A percentile compares a stretch with the other conserved stretches of the same genome.
These are phyloP conservation scores for Scedosporium apiospermum DNA, from an alignment of 2,329 filamentous ascomycete species.

Conservation along the genomic window DNA sequence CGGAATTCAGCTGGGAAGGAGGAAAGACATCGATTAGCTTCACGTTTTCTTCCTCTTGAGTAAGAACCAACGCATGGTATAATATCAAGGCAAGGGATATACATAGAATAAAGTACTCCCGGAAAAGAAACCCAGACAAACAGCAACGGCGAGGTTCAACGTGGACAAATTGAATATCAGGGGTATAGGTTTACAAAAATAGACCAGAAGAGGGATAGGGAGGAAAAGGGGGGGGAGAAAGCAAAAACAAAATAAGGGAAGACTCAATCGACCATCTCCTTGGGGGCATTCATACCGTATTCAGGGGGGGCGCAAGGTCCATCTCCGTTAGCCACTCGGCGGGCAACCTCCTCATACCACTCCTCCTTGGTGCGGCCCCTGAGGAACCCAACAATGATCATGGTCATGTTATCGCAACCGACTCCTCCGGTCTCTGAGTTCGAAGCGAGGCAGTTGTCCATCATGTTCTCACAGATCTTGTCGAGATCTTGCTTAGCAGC, in stretches of 20 bases:
- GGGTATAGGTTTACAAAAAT: neutral
- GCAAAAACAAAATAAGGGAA: constrained; percentile 4
- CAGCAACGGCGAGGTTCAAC: no score
- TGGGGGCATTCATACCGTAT: constrained; percentile 75
- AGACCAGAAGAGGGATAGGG: no score
- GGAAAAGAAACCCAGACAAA: no score
- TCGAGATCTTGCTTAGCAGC: constrained; percentile 91
- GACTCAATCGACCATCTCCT: constrained; percentile 13
- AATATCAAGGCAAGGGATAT: no score
- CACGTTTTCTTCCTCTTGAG: neutral
- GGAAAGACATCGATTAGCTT: constrained; percentile 7
- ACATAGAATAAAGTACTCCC: no score
- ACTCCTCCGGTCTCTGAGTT: constrained; percentile 98
- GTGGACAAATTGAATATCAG: no score
- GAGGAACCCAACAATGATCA: constrained; percentile 82
- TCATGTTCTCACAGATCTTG: constrained; percentile 99
- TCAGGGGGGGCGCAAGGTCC: constrained; percentile 97
- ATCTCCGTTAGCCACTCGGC: constrained; percentile 90
- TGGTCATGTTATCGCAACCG: constrained; percentile 99
- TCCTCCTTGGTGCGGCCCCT: constrained; percentile 90
- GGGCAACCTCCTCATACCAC: constrained; percentile 95
- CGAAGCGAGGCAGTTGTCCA: constrained; percentile 97
- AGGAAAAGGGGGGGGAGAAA: neutral
- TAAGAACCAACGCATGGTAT: neutral
- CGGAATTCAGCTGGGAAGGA: constrained; percentile 65